Conservation (phyloP, 1,284 basidiomycete genomes). For the Hortiboletus rubellus region DNA sequence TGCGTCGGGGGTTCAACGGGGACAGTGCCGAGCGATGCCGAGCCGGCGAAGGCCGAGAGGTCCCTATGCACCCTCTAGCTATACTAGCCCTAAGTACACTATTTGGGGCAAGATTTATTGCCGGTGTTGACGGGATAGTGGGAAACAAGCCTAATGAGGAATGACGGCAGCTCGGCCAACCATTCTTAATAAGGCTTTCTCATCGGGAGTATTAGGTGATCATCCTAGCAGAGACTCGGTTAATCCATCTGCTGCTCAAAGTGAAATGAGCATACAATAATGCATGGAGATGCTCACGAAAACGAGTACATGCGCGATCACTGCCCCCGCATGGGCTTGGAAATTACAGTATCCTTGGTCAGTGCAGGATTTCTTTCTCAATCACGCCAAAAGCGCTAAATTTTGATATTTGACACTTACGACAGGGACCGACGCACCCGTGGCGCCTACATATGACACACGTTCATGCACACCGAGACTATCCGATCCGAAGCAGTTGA, state of each 20-base stretch:
- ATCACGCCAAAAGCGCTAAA: neutral
- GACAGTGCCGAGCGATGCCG: too few relatives aligned
- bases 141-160: too few relatives aligned
- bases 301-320: constrained; percentile 27
- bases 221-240: constrained; percentile 15
- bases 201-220: too few relatives aligned
- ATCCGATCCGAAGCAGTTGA: constrained; percentile 30
- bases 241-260: constrained; percentile 35
- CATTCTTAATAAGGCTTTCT: too few relatives aligned
- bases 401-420: neutral
- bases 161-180: too few relatives aligned
- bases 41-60: too few relatives aligned
- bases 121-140: too few relatives aligned
- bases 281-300: constrained; percentile 43
- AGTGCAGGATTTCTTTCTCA: constrained; percentile 5
- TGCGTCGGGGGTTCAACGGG: too few relatives aligned
- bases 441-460: constrained; percentile 25
- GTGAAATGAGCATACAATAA: constrained; percentile 45
- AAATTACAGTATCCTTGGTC: constrained; percentile 45
- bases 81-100: too few relatives aligned
- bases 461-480: constrained; percentile 46
- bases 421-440: constrained; percentile 27
- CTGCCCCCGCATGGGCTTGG: constrained; percentile 44
- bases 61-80: too few relatives aligned
- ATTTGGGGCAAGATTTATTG: too few relatives aligned